Percentiles rank a stretch among this genome's conserved stretches.
Conservation (phyloP, 345 rosid species). For the Aquilaria yunnanensis region DNA sequence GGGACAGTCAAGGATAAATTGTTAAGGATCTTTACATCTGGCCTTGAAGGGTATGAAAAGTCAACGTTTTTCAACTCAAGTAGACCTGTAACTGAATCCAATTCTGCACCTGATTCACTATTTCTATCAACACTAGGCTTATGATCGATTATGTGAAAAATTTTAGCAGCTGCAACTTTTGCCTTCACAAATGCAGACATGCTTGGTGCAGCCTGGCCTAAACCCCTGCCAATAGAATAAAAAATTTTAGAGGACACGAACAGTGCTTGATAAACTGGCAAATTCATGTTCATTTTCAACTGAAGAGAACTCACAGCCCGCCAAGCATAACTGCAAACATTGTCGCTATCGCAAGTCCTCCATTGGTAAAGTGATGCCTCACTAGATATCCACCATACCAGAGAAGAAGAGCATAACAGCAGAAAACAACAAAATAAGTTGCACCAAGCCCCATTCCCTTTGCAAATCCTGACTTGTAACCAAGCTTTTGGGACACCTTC, state of each 20-base stretch:
- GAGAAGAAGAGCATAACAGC: conserved; percentile 87
- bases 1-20: conserved; percentile 75
- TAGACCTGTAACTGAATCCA: conserved; percentile 67
- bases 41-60: conserved; percentile 89
- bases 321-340: conserved; percentile 99
- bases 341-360: conserved; percentile 94
- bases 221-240: conserved; percentile 41
- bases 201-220: conserved; percentile 94
- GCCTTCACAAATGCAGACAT: conserved; percentile 90
- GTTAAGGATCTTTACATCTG: conserved; percentile 68
- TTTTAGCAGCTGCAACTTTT: conserved; percentile 89
- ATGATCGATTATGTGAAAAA: conserved; percentile 78
- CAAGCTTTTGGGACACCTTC: conserved; percentile 66
- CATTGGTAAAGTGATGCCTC: conserved; percentile 88
- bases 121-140: conserved; percentile 65
- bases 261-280: background rate
- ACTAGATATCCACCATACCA: conserved; percentile 98
- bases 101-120: conserved; percentile 53
- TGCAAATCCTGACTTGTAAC: conserved; percentile 80
- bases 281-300: conserved; percentile 3
- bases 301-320: conserved; percentile 65
- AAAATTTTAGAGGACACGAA: background rate
- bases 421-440: conserved; percentile 92
- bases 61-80: conserved; percentile 77
- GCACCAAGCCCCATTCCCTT: conserved; percentile 96